These are phyloP conservation scores for Tulasnella calospora DNA, from an alignment of 768 basidiomycete genomes.

Conservation along the genomic window DNA sequence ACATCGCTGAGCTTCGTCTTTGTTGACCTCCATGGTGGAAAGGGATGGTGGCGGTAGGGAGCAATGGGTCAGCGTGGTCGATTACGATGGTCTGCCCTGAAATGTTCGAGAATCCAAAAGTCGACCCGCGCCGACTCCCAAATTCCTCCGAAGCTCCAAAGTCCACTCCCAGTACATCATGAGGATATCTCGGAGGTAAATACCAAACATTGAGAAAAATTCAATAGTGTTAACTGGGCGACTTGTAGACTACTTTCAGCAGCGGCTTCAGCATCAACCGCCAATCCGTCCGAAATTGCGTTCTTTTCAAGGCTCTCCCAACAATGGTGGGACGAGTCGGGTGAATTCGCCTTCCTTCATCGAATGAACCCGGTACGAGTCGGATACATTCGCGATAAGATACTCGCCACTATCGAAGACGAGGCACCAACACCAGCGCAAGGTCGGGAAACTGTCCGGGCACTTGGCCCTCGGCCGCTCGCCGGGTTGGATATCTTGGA, in stretches of 20 bases:
- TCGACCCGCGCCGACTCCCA: neutral
- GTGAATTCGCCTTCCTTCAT: slow-evolving; percentile 84
- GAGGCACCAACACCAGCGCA: slow-evolving; percentile 34
- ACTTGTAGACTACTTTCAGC: slow-evolving; percentile 7
- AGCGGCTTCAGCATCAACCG: slow-evolving; percentile 39
- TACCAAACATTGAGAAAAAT: neutral
- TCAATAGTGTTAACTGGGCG: neutral
- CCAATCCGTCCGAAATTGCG: slow-evolving; percentile 76
- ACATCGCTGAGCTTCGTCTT: slow-evolving; percentile 81
- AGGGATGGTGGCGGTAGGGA: neutral
- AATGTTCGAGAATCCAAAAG: slow-evolving; percentile 8
- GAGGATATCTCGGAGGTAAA: slow-evolving; percentile 13
- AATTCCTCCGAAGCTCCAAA: neutral
- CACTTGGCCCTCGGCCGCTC: slow-evolving; percentile 40
- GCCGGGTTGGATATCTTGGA: slow-evolving; percentile 72
- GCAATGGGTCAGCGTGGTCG: neutral
- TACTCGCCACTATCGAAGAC: slow-evolving; percentile 58
- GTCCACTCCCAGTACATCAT: neutral
- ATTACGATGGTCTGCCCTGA: neutral
- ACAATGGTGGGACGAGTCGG: slow-evolving; percentile 94
- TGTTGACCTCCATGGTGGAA: slow-evolving; percentile 48
- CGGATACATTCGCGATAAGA: slow-evolving; percentile 73
- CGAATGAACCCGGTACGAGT: slow-evolving; percentile 91
- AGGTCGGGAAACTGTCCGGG: slow-evolving; percentile 32
- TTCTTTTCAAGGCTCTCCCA: slow-evolving; percentile 85